Evolutionary conservation across 352 stramenopile genomes (phyloP).

Genomic region (Pythium folliculosum): DNA sequence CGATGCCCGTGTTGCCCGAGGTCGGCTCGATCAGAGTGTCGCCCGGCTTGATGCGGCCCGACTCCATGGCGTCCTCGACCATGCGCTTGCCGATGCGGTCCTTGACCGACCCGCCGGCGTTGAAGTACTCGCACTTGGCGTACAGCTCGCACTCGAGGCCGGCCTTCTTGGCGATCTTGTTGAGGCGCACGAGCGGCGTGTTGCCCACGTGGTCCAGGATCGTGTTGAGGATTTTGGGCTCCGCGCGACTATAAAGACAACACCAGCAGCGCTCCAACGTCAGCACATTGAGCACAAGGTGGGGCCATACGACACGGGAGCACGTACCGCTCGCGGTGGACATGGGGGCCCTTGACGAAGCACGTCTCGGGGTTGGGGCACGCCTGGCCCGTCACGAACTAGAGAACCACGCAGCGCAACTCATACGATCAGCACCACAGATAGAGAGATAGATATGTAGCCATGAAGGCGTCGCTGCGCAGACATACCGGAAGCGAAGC

Average conservation of each 20-base stretch:
- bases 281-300: too few species aligned
- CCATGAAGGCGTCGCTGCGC: not conserved
- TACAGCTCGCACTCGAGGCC: conserved; percentile 89
- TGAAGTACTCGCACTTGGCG: conserved; percentile 96
- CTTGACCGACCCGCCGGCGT: conserved; percentile 90
- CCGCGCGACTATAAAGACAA: conserved; percentile 29
- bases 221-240: conserved; percentile 90
- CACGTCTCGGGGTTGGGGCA: conserved; percentile 58
- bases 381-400: conserved; percentile 34
- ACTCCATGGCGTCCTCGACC: conserved; percentile 88
- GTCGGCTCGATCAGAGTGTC: conserved; percentile 97
- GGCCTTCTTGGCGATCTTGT: conserved; percentile 77
- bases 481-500: conserved; percentile 35
- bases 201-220: conserved; percentile 95
- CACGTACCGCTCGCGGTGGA: conserved; percentile 56
- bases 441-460: not conserved
- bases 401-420: not conserved
- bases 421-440: not conserved
- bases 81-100: conserved; percentile 85
- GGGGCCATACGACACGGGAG: too few species aligned
- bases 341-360: conserved; percentile 69
- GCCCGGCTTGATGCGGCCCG: conserved; percentile 85
- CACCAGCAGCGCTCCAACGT: not conserved
- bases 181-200: conserved; percentile 94
- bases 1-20: conserved; percentile 97